Conservation (phyloP, 2,329 filamentous ascomycete species). For the Onygenales sp. region DNA sequence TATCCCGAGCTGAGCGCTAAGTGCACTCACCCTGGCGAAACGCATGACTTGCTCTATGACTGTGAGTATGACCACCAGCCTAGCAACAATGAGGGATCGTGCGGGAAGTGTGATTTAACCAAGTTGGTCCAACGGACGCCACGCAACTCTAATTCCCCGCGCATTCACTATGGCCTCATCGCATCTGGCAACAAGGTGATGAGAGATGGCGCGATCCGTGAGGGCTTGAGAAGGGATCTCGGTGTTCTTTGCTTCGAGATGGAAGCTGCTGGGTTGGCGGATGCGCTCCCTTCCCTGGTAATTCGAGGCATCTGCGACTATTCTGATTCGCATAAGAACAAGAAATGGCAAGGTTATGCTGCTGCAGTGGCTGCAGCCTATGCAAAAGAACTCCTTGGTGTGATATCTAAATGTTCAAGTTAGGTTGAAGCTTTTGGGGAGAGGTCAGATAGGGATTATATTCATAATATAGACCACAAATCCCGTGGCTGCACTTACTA, state of each 20-base stretch:
- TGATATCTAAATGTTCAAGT: neutral
- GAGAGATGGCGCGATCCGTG: neutral
- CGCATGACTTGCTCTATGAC: neutral
- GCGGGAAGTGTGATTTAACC: neutral
- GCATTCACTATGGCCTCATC: neutral
- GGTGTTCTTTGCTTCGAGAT: slow-evolving; percentile 22
- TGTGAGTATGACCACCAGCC: neutral
- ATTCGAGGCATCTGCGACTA: slow-evolving; percentile 36
- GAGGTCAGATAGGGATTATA: no score
- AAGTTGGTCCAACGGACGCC: neutral
- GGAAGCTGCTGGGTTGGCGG: slow-evolving; percentile 20
- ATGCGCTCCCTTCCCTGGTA: slow-evolving; percentile 26
- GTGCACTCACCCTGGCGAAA: neutral
- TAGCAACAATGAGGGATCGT: neutral
- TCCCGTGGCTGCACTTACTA: no score
- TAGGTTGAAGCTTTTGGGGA: no score
- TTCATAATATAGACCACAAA: no score
- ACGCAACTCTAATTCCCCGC: neutral
- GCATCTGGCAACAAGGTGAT: neutral
- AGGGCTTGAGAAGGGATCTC: neutral
- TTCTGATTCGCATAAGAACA: slow-evolving; percentile 31
- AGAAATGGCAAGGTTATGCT: slow-evolving; percentile 29
- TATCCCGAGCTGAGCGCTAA: no score
- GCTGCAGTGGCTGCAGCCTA: slow-evolving; percentile 22
- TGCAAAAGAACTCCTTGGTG: slow-evolving; percentile 13